Evolutionary conservation across 306 rosid species (phyloP).

Genomic region (Trichosanthes cucumerina): DNA sequence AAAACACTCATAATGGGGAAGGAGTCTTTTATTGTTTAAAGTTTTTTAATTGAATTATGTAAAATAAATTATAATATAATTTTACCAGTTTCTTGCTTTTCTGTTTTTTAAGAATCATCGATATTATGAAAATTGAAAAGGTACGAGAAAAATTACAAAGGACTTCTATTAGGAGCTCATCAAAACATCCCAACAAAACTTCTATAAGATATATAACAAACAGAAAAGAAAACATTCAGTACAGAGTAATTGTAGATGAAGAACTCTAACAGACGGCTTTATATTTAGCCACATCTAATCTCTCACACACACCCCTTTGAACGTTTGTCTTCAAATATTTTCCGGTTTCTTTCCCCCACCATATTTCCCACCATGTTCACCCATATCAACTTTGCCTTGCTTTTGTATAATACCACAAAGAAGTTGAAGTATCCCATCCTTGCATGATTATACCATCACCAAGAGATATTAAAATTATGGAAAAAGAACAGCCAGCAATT

Average conservation of each 20-base stretch:
- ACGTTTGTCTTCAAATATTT: background rate
- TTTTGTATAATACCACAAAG: background rate
- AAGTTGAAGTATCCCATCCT: background rate
- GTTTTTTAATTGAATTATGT: background rate
- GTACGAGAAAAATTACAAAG: background rate
- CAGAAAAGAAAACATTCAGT: no score
- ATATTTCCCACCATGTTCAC: background rate
- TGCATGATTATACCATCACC: background rate
- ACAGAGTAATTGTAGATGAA: background rate
- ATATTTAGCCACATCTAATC: background rate
- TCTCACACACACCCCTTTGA: background rate
- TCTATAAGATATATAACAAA: no score
- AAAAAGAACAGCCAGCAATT: no score
- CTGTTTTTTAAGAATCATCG: background rate
- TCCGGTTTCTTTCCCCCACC: background rate
- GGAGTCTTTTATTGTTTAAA: background rate
- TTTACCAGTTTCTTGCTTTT: background rate
- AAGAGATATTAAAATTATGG: no score
- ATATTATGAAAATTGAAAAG: background rate
- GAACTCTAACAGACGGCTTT: background rate
- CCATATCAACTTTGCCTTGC: background rate
- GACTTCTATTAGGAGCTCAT: background rate
- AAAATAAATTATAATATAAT: background rate
- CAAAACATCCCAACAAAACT: background rate
- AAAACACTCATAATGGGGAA: background rate